Percentiles rank a stretch among this genome's conserved stretches.
Evolutionary conservation across 78 protist genomes (phyloP).

Genomic region (Dictyostelium capitatum): DNA sequence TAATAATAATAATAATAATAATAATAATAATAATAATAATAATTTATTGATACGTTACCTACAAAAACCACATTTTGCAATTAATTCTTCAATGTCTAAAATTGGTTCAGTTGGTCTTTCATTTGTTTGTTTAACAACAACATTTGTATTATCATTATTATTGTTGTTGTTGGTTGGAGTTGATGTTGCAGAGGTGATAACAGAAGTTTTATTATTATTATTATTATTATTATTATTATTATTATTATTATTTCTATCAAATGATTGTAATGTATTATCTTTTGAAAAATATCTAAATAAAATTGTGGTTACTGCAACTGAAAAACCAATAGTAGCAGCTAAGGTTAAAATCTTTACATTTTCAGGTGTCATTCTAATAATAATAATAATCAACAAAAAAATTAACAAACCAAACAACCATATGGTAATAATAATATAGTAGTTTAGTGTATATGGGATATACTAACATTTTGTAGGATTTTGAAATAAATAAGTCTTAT

Average conservation of each 20-base stretch:
- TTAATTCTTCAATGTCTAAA: constrained; percentile 65
- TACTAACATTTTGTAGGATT: background rate
- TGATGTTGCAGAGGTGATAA: background rate
- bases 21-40: background rate
- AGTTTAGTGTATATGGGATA: no score
- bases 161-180: background rate
- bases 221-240: background rate
- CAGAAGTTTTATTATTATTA: background rate
- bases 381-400: background rate
- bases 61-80: constrained; percentile 66
- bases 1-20: background rate
- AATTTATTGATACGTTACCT: background rate
- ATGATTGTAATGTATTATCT: background rate
- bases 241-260: background rate
- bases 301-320: constrained; percentile 9
- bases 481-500: background rate
- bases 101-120: background rate
- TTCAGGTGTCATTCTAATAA: background rate
- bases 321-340: constrained; percentile 24
- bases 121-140: no score
- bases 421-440: background rate
- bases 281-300: background rate
- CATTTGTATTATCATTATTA: background rate
- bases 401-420: background rate
- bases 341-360: constrained; percentile 19